Base-by-base conservation (phyloP, 192 early-diverging fungal species). In the Diversispora epigaea region DNA sequence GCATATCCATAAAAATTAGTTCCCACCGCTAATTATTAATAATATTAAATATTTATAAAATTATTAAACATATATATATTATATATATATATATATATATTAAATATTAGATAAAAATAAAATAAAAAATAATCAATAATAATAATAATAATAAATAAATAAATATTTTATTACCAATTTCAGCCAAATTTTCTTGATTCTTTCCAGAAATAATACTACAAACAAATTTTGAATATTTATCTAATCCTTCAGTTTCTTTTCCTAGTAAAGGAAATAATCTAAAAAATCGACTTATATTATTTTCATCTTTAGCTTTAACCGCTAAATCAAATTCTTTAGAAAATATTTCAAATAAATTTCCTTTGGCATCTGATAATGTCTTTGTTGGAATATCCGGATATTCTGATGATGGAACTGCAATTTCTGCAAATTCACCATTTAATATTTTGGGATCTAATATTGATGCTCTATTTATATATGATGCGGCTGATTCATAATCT, bases 201-300 rank as follows among this genome's bases (percentile, higher is more conserved):
- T 93, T 87, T 67, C 91, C 87, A 43, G 86, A 84, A 44, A 98
- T 87, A 58, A 91, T 91, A 1, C 86, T 81, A 78, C 91, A 94
- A 32, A 98, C 86, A 82, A 95, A 97, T 44, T 84, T 82, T 19
- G 93, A 89, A 76, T 95, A 96, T 80, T 88, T 89, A 81, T 97
- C 95, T 62, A 99, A 80, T 15, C 97, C 97, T 39, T 92, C 85
- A n/a, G 86, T 84, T 70, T 91, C 87, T 55, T 93, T 89, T n/a
- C 93, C 89, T 9, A 97, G 84, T 45, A 93, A 75, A 9, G 97
- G 95, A 77, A 97, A 99, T 22, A 97, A 80, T 60, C 93, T 91
- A 80, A 99, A 95, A 71, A 92, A 95, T 44, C 93, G 86, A 32
- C 92, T 86, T 63, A 99, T 94, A 54, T 87, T 87, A 6, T 89